Evolutionary conservation across 306 rosid genomes (phyloP).

Genomic region (Vachellia collinsii): DNA sequence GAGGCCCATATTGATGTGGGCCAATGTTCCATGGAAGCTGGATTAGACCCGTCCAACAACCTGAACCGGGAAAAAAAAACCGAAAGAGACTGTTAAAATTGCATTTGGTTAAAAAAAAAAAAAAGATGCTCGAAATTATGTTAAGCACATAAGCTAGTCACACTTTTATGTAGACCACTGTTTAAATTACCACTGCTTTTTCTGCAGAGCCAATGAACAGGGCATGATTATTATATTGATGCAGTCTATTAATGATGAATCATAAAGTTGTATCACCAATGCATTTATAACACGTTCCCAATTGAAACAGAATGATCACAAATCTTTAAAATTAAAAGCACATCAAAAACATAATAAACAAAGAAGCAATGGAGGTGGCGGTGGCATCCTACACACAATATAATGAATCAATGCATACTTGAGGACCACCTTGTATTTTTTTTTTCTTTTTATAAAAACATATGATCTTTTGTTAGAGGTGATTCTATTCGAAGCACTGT

Average conservation of each 20-base stretch:
- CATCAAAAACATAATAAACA: background rate
- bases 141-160: background rate
- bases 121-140: background rate
- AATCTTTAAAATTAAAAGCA: background rate
- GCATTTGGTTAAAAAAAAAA: too few species aligned
- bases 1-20: background rate
- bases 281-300: background rate
- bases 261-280: background rate
- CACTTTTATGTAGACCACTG: background rate
- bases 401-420: constrained; percentile 20
- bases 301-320: background rate
- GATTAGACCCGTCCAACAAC: background rate
- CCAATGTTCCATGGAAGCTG: background rate
- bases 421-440: constrained; percentile 1
- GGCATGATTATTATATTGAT: background rate
- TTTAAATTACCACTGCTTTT: too few species aligned
- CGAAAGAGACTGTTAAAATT: too few species aligned
- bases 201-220: background rate
- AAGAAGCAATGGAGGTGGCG: background rate
- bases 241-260: background rate
- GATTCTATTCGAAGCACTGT: too few species aligned
- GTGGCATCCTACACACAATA: constrained; percentile 1
- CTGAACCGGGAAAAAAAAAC: too few species aligned
- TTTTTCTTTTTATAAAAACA: too few species aligned
- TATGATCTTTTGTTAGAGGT: too few species aligned